phyloP scores from a whole-genome alignment of 192 early-diverging fungal genomes.

The Allomyces macrogynus region DNA sequence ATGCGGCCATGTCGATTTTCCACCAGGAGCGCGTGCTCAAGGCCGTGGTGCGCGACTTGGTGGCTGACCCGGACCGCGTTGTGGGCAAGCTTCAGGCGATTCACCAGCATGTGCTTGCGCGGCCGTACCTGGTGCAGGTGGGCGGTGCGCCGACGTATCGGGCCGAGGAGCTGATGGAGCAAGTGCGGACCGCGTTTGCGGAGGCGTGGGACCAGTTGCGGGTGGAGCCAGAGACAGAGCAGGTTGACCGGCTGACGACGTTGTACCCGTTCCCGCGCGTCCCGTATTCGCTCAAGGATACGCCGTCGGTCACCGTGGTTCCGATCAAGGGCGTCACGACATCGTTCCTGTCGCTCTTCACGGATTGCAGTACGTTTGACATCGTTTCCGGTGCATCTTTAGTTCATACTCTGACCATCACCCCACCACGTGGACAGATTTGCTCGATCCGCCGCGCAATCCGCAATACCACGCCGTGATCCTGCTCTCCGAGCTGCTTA shows the following conservation, averaged over 20 bases:
- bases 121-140: too few species aligned
- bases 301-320: background rate
- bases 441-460: background rate
- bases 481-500: background rate
- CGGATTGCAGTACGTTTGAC: slow-evolving; percentile 2
- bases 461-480: background rate
- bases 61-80: too few species aligned
- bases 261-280: background rate
- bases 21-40: background rate
- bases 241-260: too few species aligned
- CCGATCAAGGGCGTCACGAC: background rate
- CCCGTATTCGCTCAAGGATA: background rate
- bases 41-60: background rate
- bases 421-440: background rate
- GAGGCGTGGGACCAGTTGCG: too few species aligned
- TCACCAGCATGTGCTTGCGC: too few species aligned
- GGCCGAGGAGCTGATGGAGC: too few species aligned
- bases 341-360: background rate
- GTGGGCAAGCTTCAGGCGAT: too few species aligned
- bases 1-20: background rate
- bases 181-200: too few species aligned
- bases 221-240: too few species aligned
- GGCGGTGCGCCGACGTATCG: too few species aligned
- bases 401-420: background rate
- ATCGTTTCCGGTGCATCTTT: background rate